Base-by-base conservation (phyloP, 768 basidiomycete species). In the Suillus plorans region DNA sequence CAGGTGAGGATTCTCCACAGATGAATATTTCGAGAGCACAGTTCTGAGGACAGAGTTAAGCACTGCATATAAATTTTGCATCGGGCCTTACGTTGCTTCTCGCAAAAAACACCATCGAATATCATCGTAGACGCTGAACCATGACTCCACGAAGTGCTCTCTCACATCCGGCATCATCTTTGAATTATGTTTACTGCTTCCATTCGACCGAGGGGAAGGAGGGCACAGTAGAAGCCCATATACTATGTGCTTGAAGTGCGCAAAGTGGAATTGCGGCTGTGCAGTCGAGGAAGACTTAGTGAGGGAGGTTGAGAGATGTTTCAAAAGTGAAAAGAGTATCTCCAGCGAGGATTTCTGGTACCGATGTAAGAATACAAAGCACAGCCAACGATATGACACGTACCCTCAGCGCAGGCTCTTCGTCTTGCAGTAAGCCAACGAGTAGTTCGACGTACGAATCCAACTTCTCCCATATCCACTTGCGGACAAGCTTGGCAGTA, bases 71-170 rank as follows among this genome's bases (percentile, higher is more conserved):
- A 13, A 31, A 22, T 28, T 4, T 36, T 39, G 5, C 12, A 37
- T 53, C 20, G 58, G 49, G 52, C 49, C 85, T 64, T 75, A 91
- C 93, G 81, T 85, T 62, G 90, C 81, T 71, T 95, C 91, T 50
- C 90, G 84, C 41, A 97, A 82, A 79, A 94, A 95, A 79, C 91
- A 92, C 91, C 91, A 96, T 64, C 94, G 85, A 39, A 96, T 79
- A 70, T 97, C 94, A 70, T 94, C 91, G 72, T 91, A 72, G 14
- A 90, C 85, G 67, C 86, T 88, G 69, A 93, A 83, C 88, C 90
- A 95, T 16, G 84, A 88, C 56, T 84, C 83, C 62, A 88, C 78
- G 70, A 94, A 93, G 13, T 82, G 76, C 50, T 86, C 78, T 31
- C 88, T 77, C 4, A 93, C 86, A 63, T 91, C 89, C 5, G 80